These are phyloP conservation scores for Sclerotinia spermophila DNA, from an alignment of 2,329 filamentous ascomycete genomes.

Conservation along the genomic window DNA sequence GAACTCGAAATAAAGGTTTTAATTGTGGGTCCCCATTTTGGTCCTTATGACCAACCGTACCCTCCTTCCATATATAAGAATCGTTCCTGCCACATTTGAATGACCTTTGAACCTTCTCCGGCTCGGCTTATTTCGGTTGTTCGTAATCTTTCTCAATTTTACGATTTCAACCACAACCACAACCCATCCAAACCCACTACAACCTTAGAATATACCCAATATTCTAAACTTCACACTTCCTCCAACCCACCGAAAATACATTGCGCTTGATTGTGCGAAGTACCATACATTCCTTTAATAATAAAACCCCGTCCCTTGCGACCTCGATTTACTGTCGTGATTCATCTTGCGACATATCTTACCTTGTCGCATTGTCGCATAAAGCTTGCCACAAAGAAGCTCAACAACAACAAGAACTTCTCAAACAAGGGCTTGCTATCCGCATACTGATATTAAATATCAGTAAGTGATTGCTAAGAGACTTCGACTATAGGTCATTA, in stretches of 20 bases:
- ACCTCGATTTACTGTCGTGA: background rate
- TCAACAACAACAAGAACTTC: background rate
- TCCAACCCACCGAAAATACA: background rate
- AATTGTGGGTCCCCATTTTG: conserved; percentile 11
- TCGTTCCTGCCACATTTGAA: background rate
- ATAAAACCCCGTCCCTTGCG: background rate
- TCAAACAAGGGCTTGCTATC: background rate
- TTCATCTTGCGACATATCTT: conserved; percentile 3
- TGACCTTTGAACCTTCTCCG: background rate
- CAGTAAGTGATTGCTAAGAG: background rate
- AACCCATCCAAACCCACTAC: background rate
- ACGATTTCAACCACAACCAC: conserved; percentile 13
- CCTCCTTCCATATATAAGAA: conserved; percentile 10
- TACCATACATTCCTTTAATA: conserved; percentile 20
- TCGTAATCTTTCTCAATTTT: conserved; percentile 13
- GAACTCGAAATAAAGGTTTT: conserved; percentile 9
- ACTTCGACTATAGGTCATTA: background rate
- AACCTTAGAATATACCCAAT: background rate
- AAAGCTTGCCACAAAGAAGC: background rate
- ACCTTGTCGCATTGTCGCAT: background rate
- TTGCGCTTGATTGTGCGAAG: conserved; percentile 7
- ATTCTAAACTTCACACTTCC: background rate
- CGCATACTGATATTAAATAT: background rate
- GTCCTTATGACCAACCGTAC: too few species aligned
- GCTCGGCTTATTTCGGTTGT: conserved; percentile 16